Percentiles rank a stretch among this genome's conserved stretches.
phyloP scores from a whole-genome alignment of 2,329 filamentous ascomycete genomes.

The Xylaria digitata region DNA sequence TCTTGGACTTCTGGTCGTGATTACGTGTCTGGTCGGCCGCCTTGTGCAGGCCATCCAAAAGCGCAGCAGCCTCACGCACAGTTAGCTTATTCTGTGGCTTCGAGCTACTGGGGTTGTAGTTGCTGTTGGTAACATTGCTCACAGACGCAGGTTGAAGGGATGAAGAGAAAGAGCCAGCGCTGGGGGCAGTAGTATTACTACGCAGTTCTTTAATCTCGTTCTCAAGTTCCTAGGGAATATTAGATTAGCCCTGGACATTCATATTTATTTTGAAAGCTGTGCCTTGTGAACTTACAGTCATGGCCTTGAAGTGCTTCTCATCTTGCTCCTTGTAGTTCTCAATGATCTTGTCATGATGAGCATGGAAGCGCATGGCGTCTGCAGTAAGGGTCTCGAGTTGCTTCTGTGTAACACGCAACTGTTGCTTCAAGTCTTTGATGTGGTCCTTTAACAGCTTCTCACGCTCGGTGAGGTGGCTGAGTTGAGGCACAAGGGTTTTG shows the following conservation, averaged over 20 bases:
- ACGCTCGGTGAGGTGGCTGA: conserved; percentile 26
- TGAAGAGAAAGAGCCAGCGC: conserved; percentile 6
- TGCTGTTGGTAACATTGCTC: conserved; percentile 21
- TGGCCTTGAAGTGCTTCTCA: conserved; percentile 38
- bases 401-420: conserved; percentile 24
- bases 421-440: conserved; percentile 28
- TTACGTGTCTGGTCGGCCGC: conserved; percentile 4
- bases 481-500: conserved; percentile 11
- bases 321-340: conserved; percentile 42
- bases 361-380: conserved; percentile 37
- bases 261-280: background rate
- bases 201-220: conserved; percentile 35
- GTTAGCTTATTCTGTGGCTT: background rate
- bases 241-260: conserved; percentile 18
- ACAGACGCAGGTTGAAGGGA: conserved; percentile 21
- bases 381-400: conserved; percentile 31
- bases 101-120: conserved; percentile 21
- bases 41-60: conserved; percentile 19
- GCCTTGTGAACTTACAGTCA: conserved; percentile 43
- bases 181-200: background rate
- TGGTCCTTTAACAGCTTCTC: conserved; percentile 39
- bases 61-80: conserved; percentile 5
- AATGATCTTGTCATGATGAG: conserved; percentile 39
- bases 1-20: conserved; percentile 9
- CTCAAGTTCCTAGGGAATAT: conserved; percentile 39